Conservation (phyloP, 129 eudicot genomes). For the Flaveria robusta region DNA sequence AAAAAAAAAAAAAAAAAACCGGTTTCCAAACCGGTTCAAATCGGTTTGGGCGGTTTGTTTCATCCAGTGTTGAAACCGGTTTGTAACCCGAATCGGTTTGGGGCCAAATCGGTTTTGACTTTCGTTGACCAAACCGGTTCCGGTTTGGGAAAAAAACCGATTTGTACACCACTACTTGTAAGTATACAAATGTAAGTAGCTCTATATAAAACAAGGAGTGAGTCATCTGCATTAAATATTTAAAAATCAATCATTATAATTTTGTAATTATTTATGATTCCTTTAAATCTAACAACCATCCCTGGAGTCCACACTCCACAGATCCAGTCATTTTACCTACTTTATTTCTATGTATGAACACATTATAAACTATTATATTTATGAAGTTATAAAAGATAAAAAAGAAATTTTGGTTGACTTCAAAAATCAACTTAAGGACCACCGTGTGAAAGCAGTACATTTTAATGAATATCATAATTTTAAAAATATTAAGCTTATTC, state of each 20-base stretch:
- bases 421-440: slow-evolving; percentile 2
- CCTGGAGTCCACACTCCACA: neutral
- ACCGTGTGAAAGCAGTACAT: neutral
- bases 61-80: too few relatives aligned
- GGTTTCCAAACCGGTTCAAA: too few relatives aligned
- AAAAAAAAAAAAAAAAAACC: too few relatives aligned
- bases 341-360: neutral
- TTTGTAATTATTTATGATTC: too few relatives aligned
- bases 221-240: neutral
- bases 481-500: too few relatives aligned
- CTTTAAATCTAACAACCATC: neutral
- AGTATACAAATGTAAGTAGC: neutral
- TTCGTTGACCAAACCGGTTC: too few relatives aligned
- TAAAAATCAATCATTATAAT: neutral
- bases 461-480: neutral
- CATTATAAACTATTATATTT: neutral
- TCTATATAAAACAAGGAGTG: neutral
- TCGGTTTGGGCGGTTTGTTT: too few relatives aligned
- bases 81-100: too few relatives aligned
- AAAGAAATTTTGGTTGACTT: neutral
- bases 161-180: too few relatives aligned
- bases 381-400: neutral
- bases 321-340: neutral
- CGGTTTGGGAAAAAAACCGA: too few relatives aligned
- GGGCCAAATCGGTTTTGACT: too few relatives aligned